Conservation (phyloP, 441 rosid genomes). For the Rhodomyrtus psidioides region DNA sequence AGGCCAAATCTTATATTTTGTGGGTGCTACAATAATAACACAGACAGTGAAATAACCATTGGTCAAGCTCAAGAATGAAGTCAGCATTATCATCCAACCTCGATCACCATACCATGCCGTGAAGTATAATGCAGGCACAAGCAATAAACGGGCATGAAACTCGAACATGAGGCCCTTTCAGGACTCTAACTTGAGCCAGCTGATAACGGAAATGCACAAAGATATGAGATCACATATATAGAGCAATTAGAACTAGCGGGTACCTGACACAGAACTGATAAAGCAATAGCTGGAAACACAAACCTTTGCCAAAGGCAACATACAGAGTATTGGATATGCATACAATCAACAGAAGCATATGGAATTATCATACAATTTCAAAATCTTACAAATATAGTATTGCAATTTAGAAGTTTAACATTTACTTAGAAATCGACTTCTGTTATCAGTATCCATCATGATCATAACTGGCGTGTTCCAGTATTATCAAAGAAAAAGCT, state of each 20-base stretch:
- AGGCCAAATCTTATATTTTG: background rate
- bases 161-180: constrained; percentile 11
- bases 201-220: constrained; percentile 15
- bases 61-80: constrained; percentile 22
- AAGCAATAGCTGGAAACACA: background rate
- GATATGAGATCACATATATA: constrained; percentile 17
- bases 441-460: constrained; percentile 9
- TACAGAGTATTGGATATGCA: background rate
- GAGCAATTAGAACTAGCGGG: constrained; percentile 17
- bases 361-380: background rate
- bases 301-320: background rate
- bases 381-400: background rate
- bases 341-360: background rate
- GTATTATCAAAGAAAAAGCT: constrained; percentile 31
- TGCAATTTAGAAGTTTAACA: background rate
- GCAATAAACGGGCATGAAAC: constrained; percentile 14
- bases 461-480: constrained; percentile 16
- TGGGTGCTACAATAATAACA: background rate
- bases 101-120: constrained; percentile 23
- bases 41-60: background rate
- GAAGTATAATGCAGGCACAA: constrained; percentile 23
- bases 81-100: constrained; percentile 30
- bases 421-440: background rate
- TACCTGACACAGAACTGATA: constrained; percentile 10
- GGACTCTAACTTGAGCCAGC: constrained; percentile 6